Evolutionary conservation across 768 basidiomycete genomes (phyloP), one percentile per base, ranked within the genome.

Genomic region (Russula olivacea): DNA sequence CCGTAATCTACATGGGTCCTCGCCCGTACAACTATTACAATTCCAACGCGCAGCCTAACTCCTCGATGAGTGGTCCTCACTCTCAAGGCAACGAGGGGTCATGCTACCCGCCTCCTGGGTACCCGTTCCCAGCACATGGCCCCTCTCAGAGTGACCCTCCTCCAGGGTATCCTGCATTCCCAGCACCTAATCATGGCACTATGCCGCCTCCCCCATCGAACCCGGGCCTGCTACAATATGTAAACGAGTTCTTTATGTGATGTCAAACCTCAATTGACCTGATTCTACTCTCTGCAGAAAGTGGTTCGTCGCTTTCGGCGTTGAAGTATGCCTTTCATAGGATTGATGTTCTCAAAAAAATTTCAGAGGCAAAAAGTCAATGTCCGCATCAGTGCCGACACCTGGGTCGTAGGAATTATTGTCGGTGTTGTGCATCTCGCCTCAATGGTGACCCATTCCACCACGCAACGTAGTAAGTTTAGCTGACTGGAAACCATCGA

Each of bases 341-440:
- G n/a, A 32, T 45, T 50, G 25, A 45, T n/a, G 11, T 43, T 55
- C n/a, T 17, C 28, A 14, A 15, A 58, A 25, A 23, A n/a, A 30
- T 32, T 55, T 38, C 43, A 72, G 71, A 55, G 66, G 36, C 66
- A 74, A 59, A 56, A 60, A 17, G 76, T 76, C 30, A 64, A 67
- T 43, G 73, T 72, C 14, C 70, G 68, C 32, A 67, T 76, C 52
- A 56, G 65, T 19, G 66, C 68, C 5, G 69, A 76, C 49, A 58
- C 70, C 5, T 76, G 75, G 75, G 72, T 72, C n/a, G 61, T 74
- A 25, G 74, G 74, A 5, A 47, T 76, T 30, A 55, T 76, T 23
- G 66, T 75, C 30, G 50, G 67, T 3, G 45, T 61, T 15, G 50
- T 71, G 45, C 38, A 72, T 9, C 25, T 70, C 8, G 68, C 63